Percentiles rank a stretch among this genome's conserved stretches.
Evolutionary conservation across 2,329 filamentous ascomycete species (phyloP).

Genomic region (Scytalidium sp.): DNA sequence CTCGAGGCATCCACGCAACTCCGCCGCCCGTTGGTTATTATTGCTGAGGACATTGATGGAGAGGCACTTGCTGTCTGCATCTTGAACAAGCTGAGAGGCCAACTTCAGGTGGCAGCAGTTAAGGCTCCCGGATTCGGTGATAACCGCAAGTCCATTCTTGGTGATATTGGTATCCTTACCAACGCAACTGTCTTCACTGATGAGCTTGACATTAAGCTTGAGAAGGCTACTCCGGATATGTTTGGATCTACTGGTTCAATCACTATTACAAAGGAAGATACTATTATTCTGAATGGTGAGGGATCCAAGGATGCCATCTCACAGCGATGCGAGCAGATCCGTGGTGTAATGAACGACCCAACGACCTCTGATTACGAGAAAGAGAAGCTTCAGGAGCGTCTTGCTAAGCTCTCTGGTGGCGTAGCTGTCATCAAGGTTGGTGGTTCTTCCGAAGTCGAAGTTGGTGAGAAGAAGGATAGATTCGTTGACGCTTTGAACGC

Average conservation of each 20-base stretch:
- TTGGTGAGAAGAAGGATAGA: slow-evolving; percentile 99
- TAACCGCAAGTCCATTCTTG: slow-evolving; percentile 99
- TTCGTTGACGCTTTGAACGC: slow-evolving; percentile 98
- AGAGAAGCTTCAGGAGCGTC: slow-evolving; percentile 99
- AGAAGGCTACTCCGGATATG: slow-evolving; percentile 95
- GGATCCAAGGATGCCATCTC: slow-evolving; percentile 90
- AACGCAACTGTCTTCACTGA: slow-evolving; percentile 98
- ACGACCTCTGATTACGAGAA: slow-evolving; percentile 98
- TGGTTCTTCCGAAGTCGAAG: slow-evolving; percentile 95
- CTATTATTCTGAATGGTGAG: slow-evolving; percentile 95
- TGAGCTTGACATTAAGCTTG: slow-evolving; percentile 97
- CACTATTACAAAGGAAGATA: slow-evolving; percentile 99
- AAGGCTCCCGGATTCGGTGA: slow-evolving; percentile 99
- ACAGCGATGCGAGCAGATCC: slow-evolving; percentile 98
- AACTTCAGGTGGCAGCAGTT: slow-evolving; percentile 97
- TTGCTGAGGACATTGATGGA: slow-evolving; percentile 98
- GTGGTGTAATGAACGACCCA: slow-evolving; percentile 91
- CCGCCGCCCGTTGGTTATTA: slow-evolving; percentile 94
- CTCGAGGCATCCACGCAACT: slow-evolving; percentile 95
- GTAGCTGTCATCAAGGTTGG: slow-evolving; percentile 99
- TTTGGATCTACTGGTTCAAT: slow-evolving; percentile 96
- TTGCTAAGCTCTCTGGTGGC: slow-evolving; percentile 98
- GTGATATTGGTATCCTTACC: slow-evolving; percentile 92
- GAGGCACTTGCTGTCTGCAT: slow-evolving; percentile 99
- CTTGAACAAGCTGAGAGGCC: slow-evolving; percentile 99